Base-by-base conservation (phyloP, 371 early-diverging fungal genomes). In the Paraphysoderma sedebokerense region DNA sequence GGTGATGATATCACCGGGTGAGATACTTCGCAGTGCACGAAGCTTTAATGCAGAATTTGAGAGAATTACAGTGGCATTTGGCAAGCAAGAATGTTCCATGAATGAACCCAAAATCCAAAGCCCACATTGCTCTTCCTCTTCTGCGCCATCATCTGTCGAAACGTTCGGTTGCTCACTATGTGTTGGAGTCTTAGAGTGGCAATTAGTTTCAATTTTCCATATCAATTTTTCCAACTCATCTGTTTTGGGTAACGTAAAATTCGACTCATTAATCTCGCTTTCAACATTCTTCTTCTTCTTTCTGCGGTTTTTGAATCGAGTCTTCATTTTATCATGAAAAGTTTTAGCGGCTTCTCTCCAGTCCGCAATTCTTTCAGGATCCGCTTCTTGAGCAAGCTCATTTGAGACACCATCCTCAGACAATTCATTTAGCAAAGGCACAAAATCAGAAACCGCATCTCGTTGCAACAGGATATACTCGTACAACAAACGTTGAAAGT, bases 291-390 rank as follows among this genome's bases (percentile, higher is more conserved):
- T 22, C 8, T n/a, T 24, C 12, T 22, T 28, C 13, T 6, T 17
- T 5, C 19, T 32, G 7, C 42, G 42, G 11, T 22, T n/a, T 20
- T n/a, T 5, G 6, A 42, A 22, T 20, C 42, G 42, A 17, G 28
- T 42, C 42, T 42, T 42, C 30, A 42, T 17, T 22, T 22, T 42
- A 17, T 42, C 42, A 31, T 32, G 42, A 31, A 42, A 42, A 17
- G 22, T 22, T 22, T 42, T 42, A 31, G 31, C 13, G 2, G 19
- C 42, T n/a, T 17, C 28, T 8, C 19, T 9, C 9, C 31, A 42
- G 19, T 28, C 11, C 1, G 42, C 42, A 13, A 23, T 5, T 9
- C 42, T 28, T 13, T 5, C 42, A 11, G 27, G 19, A 22, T 22
- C 20, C 9, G 31, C 13, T 7, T 22, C n/a, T 6, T 5, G 30